Base-by-base conservation (phyloP, 2,329 filamentous ascomycete species). In the Knoxdaviesia proteae region DNA sequence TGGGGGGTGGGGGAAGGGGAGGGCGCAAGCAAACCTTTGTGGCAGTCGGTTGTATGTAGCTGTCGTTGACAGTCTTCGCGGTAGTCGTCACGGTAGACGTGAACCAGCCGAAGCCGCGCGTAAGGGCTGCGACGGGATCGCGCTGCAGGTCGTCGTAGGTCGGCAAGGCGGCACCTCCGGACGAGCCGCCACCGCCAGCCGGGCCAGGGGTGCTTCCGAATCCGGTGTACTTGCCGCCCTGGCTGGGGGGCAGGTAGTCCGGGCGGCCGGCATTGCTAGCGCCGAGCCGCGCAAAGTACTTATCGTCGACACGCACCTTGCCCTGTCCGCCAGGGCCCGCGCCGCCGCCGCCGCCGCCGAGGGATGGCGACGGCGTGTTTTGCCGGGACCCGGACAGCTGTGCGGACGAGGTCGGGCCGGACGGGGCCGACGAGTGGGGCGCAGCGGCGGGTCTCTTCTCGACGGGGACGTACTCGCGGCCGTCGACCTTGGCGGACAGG, bases 91-190 rank as follows among this genome's bases (percentile, higher is more conserved):
- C 84, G 8, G 84, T 86, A 34, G 75, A 80, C 11, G 84, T 74
- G 54, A 96, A 84, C 86, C 90, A 96, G 6, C 88, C 88, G 53
- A 96, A 92, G 0, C 88, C 83, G 61, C 93, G 94, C 32, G 77
- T 84, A 51, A 98, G 60, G 10, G 88, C 86, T 1, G 74, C 87
- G 48, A 96, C 67, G 0, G 90, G 87, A 56, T 98, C 90, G 55
- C 78, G 82, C 59, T 94, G 84, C 54, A 96, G 74, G 43, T 96
- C 88, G 43, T 90, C 80, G n/a, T 90, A 63, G 8, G 75, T 75
- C 0, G 81, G 82, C 31, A 81, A 61, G 1, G 56, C 60, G 33
- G 38, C 34, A 35, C 29, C 29, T 7, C 58, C 59, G 8, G 62
- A 61, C 44, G 54, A 58, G 41, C 57, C 56, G 37, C 57, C 58